Base-by-base conservation (phyloP, 305 asterid species). In the Ilex paraguariensis region DNA sequence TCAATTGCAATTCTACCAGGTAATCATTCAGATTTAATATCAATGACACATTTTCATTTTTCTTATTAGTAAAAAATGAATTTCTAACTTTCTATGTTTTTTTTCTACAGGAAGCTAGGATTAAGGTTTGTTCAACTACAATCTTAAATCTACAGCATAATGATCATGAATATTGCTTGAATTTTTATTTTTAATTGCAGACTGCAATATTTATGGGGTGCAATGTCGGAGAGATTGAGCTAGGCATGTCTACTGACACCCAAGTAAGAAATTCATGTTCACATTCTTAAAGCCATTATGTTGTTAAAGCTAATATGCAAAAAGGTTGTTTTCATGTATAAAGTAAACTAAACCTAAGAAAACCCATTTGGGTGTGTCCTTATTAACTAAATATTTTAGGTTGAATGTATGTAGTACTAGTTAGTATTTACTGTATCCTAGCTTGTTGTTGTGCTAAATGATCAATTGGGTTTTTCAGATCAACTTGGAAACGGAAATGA, bases 1-100 rank as follows among this genome's bases (percentile, higher is more conserved):
- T 11, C 97, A 90, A 64, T 68, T 80, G 40, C 87, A 75, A 33
- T 90, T 87, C 65, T 90, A 90, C 75, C 77, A 64, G 77, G 96
- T 84, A 60, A 66, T 36, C 42, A 36, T 36, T 36, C 42, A 36
- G 42, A 4, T 2, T 2, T 36, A 36, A 36, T 21, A 21, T 21
- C 28, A 21, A 21, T 36, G 16, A 33, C 17, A 7, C 13, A 33
- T 10, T 14, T 45, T 51, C 51, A 3, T 42, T 10, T 44, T 28
- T 40, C 52, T 57, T 4, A 31, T 56, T 60, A 13, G 33, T 31
- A 4, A 13, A 7, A 14, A 2, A 9, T 56, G 7, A 33, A 8
- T 36, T 8, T 36, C 42, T 49, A 30, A 39, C 51, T 53, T 3
- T 40, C 51, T 44, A 21, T 36, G 11, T 58, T 52, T 44, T 61